A percentile compares a stretch with the other conserved stretches of the same genome.
Evolutionary conservation across 495 filamentous ascomycete species (phyloP).

Genomic region (Cladorrhinum samala): DNA sequence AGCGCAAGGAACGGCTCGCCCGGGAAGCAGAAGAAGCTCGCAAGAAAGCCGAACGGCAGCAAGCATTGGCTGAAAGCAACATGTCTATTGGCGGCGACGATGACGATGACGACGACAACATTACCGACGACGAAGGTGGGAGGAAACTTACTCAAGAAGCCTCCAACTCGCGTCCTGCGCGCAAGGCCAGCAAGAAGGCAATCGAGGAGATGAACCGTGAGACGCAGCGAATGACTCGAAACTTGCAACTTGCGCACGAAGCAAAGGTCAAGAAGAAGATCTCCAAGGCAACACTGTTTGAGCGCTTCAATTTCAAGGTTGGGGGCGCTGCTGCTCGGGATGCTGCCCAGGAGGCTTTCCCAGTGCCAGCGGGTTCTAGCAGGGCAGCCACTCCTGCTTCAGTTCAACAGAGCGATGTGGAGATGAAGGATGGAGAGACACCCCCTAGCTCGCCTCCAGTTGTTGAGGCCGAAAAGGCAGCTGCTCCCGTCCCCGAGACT

Average conservation of each 20-base stretch:
- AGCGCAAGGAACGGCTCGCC: slow-evolving; percentile 61
- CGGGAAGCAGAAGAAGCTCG: slow-evolving; percentile 52
- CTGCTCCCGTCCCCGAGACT: not conserved
- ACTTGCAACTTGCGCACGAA: slow-evolving; percentile 87
- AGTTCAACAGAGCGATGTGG: slow-evolving; percentile 35
- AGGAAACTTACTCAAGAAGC: slow-evolving; percentile 54
- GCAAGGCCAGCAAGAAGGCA: slow-evolving; percentile 93
- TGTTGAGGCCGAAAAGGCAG: slow-evolving; percentile 11
- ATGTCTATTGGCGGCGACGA: slow-evolving; percentile 27
- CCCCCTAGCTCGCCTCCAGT: slow-evolving; percentile 48
- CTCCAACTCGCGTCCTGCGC: slow-evolving; percentile 50
- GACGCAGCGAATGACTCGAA: slow-evolving; percentile 83
- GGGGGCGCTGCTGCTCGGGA: slow-evolving; percentile 28
- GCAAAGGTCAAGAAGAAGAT: slow-evolving; percentile 89
- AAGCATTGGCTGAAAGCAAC: slow-evolving; percentile 29
- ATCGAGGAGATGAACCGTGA: slow-evolving; percentile 91
- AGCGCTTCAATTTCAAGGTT: slow-evolving; percentile 66
- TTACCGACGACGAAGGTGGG: slow-evolving; percentile 51
- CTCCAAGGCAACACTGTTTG: slow-evolving; percentile 75
- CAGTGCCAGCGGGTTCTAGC: slow-evolving; percentile 31
- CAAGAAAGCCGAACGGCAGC: slow-evolving; percentile 42
- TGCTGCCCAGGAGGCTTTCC: slow-evolving; percentile 11
- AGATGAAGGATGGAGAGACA: slow-evolving; percentile 41
- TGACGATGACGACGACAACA: slow-evolving; percentile 45
- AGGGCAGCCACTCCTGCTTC: slow-evolving; percentile 35